Evolutionary conservation across 345 rosid species (phyloP).

Genomic region (Rhizophora apiculata): DNA sequence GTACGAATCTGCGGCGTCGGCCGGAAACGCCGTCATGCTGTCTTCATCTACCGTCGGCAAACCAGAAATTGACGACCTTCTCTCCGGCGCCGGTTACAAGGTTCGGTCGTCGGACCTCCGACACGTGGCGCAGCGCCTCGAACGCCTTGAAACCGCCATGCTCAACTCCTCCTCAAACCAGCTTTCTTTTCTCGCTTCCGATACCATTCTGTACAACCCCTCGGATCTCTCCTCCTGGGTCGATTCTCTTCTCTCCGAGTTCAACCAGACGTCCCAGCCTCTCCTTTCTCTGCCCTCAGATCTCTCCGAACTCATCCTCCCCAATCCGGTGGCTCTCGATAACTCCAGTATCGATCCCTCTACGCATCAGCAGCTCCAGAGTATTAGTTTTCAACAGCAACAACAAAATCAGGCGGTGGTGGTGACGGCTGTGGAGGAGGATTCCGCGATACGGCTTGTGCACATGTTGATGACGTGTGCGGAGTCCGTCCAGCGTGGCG

Average conservation of each 20-base stretch:
- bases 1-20: slow-evolving; percentile 27
- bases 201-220: slow-evolving; percentile 53
- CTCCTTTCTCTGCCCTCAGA: slow-evolving; percentile 26
- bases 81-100: slow-evolving; percentile 63
- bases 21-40: slow-evolving; percentile 25
- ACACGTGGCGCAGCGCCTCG: slow-evolving; percentile 59
- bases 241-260: slow-evolving; percentile 56
- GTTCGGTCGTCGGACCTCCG: slow-evolving; percentile 55
- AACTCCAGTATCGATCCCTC: slow-evolving; percentile 20
- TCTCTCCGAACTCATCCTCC: slow-evolving; percentile 31
- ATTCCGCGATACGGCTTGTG: slow-evolving; percentile 71
- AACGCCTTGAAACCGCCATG: slow-evolving; percentile 58
- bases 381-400: not conserved
- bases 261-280: slow-evolving; percentile 29
- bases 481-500: slow-evolving; percentile 64
- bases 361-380: slow-evolving; percentile 6
- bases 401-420: slow-evolving; percentile 30
- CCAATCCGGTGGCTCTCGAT: slow-evolving; percentile 26
- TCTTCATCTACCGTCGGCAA: slow-evolving; percentile 35
- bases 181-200: slow-evolving; percentile 41
- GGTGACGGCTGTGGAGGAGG: slow-evolving; percentile 54
- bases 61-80: slow-evolving; percentile 45
- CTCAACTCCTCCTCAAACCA: slow-evolving; percentile 44
- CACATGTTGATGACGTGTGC: slow-evolving; percentile 77
- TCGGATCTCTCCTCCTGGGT: slow-evolving; percentile 66